These are phyloP conservation scores for Paraconiothyrium sp. DNA, from an alignment of 2,329 filamentous ascomycete species.

Conservation along the genomic window DNA sequence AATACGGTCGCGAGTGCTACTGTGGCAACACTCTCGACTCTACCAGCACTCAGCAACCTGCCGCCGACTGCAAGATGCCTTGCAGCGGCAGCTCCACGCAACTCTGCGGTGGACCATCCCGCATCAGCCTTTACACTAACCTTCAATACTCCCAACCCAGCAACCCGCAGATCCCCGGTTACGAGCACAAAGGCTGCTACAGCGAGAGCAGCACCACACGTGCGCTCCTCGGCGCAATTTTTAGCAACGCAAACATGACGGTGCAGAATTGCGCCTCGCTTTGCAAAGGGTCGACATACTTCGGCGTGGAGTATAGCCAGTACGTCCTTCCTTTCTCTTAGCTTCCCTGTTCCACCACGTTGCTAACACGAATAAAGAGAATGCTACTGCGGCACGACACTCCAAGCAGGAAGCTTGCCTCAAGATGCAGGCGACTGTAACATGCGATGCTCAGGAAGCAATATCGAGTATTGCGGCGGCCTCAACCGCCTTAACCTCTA, in stretches of 20 bases:
- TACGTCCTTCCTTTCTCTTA: conserved; percentile 8
- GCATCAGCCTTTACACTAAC: conserved; percentile 49
- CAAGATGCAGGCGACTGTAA: conserved; percentile 24
- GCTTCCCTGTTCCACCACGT: neutral
- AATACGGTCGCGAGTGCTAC: conserved; percentile 34
- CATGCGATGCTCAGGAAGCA: conserved; percentile 30
- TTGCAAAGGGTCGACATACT: conserved; percentile 40
- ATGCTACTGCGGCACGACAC: conserved; percentile 51
- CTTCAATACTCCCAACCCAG: conserved; percentile 42
- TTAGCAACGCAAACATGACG: conserved; percentile 43
- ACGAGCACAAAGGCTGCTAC: conserved; percentile 53
- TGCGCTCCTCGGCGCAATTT: conserved; percentile 44
- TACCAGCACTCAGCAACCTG: conserved; percentile 21
- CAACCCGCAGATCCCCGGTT: conserved; percentile 30
- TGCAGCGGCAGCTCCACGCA: conserved; percentile 30
- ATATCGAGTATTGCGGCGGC: conserved; percentile 28
- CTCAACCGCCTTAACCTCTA: conserved; percentile 31
- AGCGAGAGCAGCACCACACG: conserved; percentile 41
- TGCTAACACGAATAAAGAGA: conserved; percentile 14
- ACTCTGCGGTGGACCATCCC: conserved; percentile 29
- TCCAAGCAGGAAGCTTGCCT: conserved; percentile 19
- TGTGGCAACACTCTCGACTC: conserved; percentile 29
- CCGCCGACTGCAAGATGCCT: conserved; percentile 34
- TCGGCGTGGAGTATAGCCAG: conserved; percentile 46
- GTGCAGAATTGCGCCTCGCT: conserved; percentile 50